phyloP scores from a whole-genome alignment of 345 rosid species.

The Gossypium thurberi region DNA sequence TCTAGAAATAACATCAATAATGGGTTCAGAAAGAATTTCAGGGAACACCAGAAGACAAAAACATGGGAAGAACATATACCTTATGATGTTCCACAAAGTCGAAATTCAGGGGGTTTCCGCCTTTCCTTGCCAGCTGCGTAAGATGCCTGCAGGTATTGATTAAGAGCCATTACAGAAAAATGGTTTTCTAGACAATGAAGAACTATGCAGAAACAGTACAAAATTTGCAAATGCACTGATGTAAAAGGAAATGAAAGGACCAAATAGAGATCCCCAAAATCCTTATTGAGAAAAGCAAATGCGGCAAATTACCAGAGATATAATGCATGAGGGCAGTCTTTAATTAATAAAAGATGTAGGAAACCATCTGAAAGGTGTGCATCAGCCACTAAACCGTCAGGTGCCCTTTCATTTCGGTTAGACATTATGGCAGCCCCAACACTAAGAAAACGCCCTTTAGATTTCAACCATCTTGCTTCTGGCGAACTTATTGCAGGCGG shows the following conservation, averaged over 20 bases:
- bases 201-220: not conserved
- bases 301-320: slow-evolving; percentile 64
- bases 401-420: slow-evolving; percentile 84
- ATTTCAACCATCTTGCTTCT: slow-evolving; percentile 52
- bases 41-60: not conserved
- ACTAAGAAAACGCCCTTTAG: slow-evolving; percentile 70
- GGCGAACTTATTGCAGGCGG: slow-evolving; percentile 20
- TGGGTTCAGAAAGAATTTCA: not conserved
- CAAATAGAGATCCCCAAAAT: not conserved
- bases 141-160: slow-evolving; percentile 58
- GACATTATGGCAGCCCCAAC: slow-evolving; percentile 88
- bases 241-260: not conserved
- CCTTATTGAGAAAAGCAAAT: not conserved
- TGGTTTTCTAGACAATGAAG: not conserved
- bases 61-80: slow-evolving; percentile 29
- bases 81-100: slow-evolving; percentile 87
- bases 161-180: not conserved
- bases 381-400: slow-evolving; percentile 93
- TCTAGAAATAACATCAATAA: slow-evolving; percentile 33
- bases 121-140: slow-evolving; percentile 79
- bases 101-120: slow-evolving; percentile 67
- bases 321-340: slow-evolving; percentile 73
- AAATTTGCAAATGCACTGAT: not conserved
- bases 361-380: slow-evolving; percentile 95
- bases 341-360: slow-evolving; percentile 77